Evolutionary conservation across 2,329 filamentous ascomycete species (phyloP).

Genomic region (Neopestalotiopsis clavispora): DNA sequence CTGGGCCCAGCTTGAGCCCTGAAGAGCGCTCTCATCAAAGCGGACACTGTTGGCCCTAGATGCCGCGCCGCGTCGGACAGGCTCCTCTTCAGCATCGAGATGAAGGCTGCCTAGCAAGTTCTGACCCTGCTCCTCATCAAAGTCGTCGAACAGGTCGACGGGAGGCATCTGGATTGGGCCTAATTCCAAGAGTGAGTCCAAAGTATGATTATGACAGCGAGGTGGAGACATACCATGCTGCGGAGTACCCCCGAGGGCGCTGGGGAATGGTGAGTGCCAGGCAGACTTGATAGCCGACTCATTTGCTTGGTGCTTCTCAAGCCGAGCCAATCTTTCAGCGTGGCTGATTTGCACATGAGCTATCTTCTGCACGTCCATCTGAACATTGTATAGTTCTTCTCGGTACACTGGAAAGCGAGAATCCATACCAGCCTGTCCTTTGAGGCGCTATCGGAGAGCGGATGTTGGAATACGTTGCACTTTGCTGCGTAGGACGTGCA

Average conservation of each 20-base stretch:
- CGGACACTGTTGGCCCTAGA: slow-evolving; percentile 96
- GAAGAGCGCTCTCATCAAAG: slow-evolving; percentile 94
- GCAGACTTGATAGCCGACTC: slow-evolving; percentile 79
- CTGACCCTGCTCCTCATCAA: slow-evolving; percentile 86
- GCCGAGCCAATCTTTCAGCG: slow-evolving; percentile 62
- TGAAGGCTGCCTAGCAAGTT: slow-evolving; percentile 81
- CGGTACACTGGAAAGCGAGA: slow-evolving; percentile 62
- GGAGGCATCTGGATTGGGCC: slow-evolving; percentile 80
- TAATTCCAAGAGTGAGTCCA: slow-evolving; percentile 41
- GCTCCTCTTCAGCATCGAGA: slow-evolving; percentile 85
- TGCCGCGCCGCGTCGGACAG: slow-evolving; percentile 80
- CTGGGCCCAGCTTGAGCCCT: slow-evolving; percentile 85
- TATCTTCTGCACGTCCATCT: slow-evolving; percentile 73
- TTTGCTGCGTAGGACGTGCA: slow-evolving; percentile 11
- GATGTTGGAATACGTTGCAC: background rate
- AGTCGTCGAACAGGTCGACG: slow-evolving; percentile 86
- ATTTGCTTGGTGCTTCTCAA: slow-evolving; percentile 71
- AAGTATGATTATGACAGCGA: slow-evolving; percentile 16
- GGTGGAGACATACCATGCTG: slow-evolving; percentile 74
- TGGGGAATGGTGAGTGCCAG: slow-evolving; percentile 95
- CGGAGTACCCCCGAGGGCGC: slow-evolving; percentile 78
- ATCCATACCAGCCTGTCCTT: slow-evolving; percentile 60
- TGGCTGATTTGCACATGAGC: slow-evolving; percentile 67
- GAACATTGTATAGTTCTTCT: slow-evolving; percentile 70
- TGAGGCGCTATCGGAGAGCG: background rate